Base-by-base conservation (phyloP, 768 basidiomycete genomes). In the Heimioporus sp. region DNA sequence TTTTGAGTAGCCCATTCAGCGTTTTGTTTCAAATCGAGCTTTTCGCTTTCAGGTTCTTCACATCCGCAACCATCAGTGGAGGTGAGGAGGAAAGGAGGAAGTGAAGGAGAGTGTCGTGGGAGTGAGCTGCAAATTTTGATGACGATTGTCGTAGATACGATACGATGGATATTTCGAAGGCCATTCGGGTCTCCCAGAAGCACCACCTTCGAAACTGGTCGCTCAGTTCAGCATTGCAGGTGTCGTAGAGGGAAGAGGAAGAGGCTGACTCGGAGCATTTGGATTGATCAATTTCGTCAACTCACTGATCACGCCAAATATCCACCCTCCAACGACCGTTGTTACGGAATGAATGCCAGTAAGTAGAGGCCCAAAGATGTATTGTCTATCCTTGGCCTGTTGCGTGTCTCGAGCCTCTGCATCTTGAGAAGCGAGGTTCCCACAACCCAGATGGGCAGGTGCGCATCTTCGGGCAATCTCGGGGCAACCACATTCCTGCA, bases 311-410 rank as follows among this genome's bases (percentile, higher is more conserved):
- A n/a, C 89, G 37, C 92, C 88, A 90, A n/a, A 80, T 89, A 91
- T 90, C 90, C 90, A 92, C 56, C 81, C 82, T n/a, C 85, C 83
- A 21, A 86, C 71, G 6, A 48, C 51, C 56, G 41, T 62, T 0
- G 86, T 82, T 39, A 83, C 62, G 1, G 82, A 82, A 7, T 83
- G 79, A 30, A 81, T 71, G 5, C 69, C 58, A 20, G 47, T 55
- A 32, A 67, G 44, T 8, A 65, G 65, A 0, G 68, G 70, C 2
- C 66, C 69, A 36, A 78, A 65, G 52, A 77, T 80, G 50, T 76
- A 72, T 37, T 76, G 80, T 49, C 72, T 70, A 8, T 71, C 57
- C 43, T 57, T 62, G 62, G 60, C 43, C 5, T 52, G 44, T 57
- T 67, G 50, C 52, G 54, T 37, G 39, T 62, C 51, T 24, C 55